Evolutionary conservation across 257 asterid genomes (phyloP), one percentile per base, ranked within the genome.

Genomic region (Solanum sejunctum): DNA sequence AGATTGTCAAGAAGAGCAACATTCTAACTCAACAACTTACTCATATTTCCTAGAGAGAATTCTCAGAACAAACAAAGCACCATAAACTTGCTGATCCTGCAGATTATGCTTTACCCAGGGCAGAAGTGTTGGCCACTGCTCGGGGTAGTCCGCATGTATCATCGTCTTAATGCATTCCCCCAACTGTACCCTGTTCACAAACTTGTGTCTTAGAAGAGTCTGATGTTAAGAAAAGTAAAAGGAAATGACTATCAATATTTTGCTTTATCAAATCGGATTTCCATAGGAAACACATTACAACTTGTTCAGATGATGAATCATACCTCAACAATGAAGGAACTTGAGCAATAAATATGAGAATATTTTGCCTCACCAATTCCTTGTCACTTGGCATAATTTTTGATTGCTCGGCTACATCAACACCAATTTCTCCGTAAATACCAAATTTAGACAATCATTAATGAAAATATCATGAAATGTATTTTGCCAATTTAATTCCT

Each of bases 101-200:
- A 97, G 90, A 90, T 91, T 93, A 85, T 89, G 95, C 90, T 92
- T 95, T 91, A 97, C 94, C 99, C 99, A 97, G 32, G 90, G 93
- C 88, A 97, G 80, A 84, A 97, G 97, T 21, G 91, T 87, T 41
- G 98, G 99, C 99, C 99, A 97, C 84, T 97, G 98, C 89, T 97
- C 99, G 5, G 99, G 99, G 88, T 95, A 97, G 87, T 97, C 99
- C 4, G 97, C 92, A 84, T 93, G 95, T 84, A 97, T 71, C 56
- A 95, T 91, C 7, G 98, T 94, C 91, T 94, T 97, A 89, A 97
- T 87, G 90, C 99, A 95, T 87, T 95, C 99, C 5, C 98, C 99
- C 84, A 97, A 89, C 90, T 97, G 99, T 77, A 94, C 92, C 90
- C 99, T 97, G 93, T 82, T 89, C 51, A 89, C 49, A 69, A 51